Base-by-base conservation (phyloP, 2,329 filamentous ascomycete species). In the Phaeosphaeriaceae sp. region DNA sequence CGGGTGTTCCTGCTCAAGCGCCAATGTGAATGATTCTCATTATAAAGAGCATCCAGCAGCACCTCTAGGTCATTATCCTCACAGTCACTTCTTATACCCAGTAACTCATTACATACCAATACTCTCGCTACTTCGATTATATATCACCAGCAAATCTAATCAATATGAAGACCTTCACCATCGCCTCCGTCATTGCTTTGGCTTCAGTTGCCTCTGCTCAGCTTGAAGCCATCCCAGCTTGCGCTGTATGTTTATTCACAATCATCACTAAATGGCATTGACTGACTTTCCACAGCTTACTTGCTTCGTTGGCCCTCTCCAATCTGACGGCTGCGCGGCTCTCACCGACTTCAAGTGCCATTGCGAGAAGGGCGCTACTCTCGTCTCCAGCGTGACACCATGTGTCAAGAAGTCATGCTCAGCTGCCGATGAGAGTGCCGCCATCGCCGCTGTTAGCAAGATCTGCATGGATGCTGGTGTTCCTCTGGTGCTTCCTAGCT, bases 151-250 rank as follows among this genome's bases (percentile, higher is more conserved):
- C 44, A 48, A 50, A 46, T 57, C 37, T 37, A 50, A 34, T 58
- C 69, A 73, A 55, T 32, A 74, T 74, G 72, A 74, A 73, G 70
- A 64, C 65, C 62, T 71, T 70, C 58, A 56, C 61, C 56, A 56
- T 66, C 46, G 67, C 70, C 39, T 54, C 75, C 62, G 60, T 74
- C 48, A 56, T 79, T 49, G 70, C 76, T 58, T 63, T 76, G 61
- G 75, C 77, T 66, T 65, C 73, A 48, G 68, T 80, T 54, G 77
- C 72, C 66, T 66, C 69, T 48, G 77, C 77, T 48, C 79, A 81
- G 70, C 63, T 79, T 26, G 67, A 71, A 35, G 58, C 77, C 54
- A 69, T 81, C 36, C 79, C 79, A 5, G 34, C 41, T 9, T 81
- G 79, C 70, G 75, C 78, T 43, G 78, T 81, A 75, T 41, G 76